Percentiles rank a stretch among this genome's conserved stretches.
phyloP scores from a whole-genome alignment of 2,329 filamentous ascomycete genomes.

The Venturia effusa region DNA sequence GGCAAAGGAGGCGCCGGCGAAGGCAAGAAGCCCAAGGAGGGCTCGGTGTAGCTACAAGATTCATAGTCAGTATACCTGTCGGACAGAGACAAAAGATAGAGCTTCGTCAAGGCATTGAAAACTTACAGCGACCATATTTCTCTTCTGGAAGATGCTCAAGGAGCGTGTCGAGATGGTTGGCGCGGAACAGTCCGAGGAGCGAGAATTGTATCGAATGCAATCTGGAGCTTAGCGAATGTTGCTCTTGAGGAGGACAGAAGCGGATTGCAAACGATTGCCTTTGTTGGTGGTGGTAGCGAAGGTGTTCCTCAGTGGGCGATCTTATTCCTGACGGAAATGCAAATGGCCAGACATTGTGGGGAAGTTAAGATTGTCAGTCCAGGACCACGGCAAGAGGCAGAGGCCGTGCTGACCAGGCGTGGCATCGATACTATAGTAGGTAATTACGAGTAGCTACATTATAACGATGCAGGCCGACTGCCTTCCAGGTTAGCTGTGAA shows the following conservation, averaged over 20 bases:
- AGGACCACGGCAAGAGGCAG: neutral
- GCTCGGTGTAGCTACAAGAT: neutral
- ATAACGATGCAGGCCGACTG: neutral
- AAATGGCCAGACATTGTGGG: neutral
- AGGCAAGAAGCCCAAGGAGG: slow-evolving; percentile 24
- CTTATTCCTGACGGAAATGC: neutral
- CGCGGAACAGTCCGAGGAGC: neutral
- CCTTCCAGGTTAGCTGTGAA: neutral
- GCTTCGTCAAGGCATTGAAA: neutral
- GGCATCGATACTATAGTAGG: neutral
- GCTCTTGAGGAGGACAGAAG: neutral
- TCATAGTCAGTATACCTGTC: neutral
- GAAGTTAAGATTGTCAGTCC: neutral
- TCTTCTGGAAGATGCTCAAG: neutral
- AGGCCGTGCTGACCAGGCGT: neutral
- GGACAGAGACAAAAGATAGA: neutral
- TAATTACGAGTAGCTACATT: too few species aligned
- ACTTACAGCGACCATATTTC: neutral
- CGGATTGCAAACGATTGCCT: neutral
- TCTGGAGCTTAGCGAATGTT: neutral
- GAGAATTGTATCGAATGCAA: neutral
- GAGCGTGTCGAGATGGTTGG: neutral
- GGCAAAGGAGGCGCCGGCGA: slow-evolving; percentile 37
- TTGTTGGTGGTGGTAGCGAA: neutral
- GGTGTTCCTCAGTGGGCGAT: neutral